Base-by-base conservation (phyloP, 2,329 filamentous ascomycete genomes). In the Allantophomopsis cytisporea region DNA sequence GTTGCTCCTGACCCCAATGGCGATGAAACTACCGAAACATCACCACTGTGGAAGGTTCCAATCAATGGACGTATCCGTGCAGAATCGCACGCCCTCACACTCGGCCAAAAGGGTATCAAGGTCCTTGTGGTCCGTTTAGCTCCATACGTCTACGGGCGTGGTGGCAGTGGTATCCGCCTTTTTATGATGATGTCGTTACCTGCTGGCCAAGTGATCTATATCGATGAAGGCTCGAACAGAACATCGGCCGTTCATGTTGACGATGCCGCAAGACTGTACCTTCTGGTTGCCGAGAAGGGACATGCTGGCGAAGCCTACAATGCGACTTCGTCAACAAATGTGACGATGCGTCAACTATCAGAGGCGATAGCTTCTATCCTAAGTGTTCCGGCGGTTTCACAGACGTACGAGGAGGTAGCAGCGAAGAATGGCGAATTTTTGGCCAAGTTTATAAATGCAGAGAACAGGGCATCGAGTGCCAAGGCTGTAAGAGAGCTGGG, bases 191-290 rank as follows among this genome's bases (percentile, higher is more conserved):
- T 28, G 23, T 28, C 23, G 23, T 3, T 28, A 10, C 23, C 23
- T 28, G 23, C 23, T 28, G 23, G 23, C 3, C 23, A 28, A 28
- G 23, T 28, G 3, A 12, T 28, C 5, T 28, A 28, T 10, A 8
- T 28, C 8, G 11, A 28, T 28, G 23, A 28, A 8, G 23, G 23
- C 11, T 28, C 23, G 8, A 28, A 6, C 23, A 28, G 23, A 28
- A 28, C 11, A 28, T 28, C 23, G 23, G 23, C 23, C 23, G 43
- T 35, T 39, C 39, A 37, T 35, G 37, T 28, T 36, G 39, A 36
- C 39, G 39, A 36, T 36, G 30, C 39, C 39, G 36, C 30, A n/a
- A 32, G 32, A 15, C 32, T 34, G 4, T 34, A 13, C 16, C 32
- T 15, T 6, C 16, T 34, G 12, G 32, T 11, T 15, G 14, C 16